phyloP scores from a whole-genome alignment of 2,329 filamentous ascomycete species.

The Bipolaris cookei region DNA sequence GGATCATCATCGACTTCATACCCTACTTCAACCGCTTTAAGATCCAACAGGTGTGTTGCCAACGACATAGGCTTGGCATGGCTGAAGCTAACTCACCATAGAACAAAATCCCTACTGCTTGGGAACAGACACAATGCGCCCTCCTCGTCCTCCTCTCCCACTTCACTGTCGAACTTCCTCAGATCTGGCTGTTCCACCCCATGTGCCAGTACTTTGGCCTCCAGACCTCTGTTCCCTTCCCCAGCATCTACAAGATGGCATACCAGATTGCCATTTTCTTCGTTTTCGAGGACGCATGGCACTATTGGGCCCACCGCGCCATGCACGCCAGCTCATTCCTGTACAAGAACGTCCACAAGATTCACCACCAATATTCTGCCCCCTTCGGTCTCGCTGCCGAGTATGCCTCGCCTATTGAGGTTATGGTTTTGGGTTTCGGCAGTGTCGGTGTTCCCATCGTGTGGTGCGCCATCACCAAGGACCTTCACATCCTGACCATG shows the following conservation, averaged over 20 bases:
- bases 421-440: conserved; percentile 90
- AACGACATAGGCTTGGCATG: background rate
- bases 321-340: conserved; percentile 88
- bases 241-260: conserved; percentile 81
- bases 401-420: conserved; percentile 96
- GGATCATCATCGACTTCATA: conserved; percentile 88
- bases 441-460: conserved; percentile 82
- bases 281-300: conserved; percentile 94
- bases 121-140: conserved; percentile 94
- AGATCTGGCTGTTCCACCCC: conserved; percentile 99
- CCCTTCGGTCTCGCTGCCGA: conserved; percentile 96
- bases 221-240: conserved; percentile 87
- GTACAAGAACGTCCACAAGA: conserved; percentile 97
- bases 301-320: conserved; percentile 93
- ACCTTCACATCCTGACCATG: conserved; percentile 97
- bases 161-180: conserved; percentile 96
- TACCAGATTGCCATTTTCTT: conserved; percentile 94
- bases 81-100: conserved; percentile 41
- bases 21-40: conserved; percentile 92
- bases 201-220: conserved; percentile 93
- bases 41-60: conserved; percentile 77
- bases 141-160: conserved; percentile 91
- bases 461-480: conserved; percentile 80
- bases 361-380: conserved; percentile 98
- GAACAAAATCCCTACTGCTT: conserved; percentile 87